Evolutionary conservation across 352 stramenopile genomes (phyloP), one percentile per base, ranked within the genome.

Genomic region (Plasmopara muralis): DNA sequence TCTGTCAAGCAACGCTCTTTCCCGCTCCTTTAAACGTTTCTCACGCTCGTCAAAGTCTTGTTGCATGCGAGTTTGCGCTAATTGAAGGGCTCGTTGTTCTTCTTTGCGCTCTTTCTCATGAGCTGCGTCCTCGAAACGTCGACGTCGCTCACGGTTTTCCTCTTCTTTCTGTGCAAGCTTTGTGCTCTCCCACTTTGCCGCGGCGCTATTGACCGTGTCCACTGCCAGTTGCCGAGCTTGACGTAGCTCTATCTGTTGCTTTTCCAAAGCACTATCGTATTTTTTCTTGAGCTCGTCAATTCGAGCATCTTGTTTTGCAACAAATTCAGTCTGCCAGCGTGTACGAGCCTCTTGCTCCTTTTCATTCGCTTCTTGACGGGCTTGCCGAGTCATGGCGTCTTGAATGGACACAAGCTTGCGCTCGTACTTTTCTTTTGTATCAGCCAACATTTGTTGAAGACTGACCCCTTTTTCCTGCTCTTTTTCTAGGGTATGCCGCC

Each of bases 301-400:
- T 1, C 73, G 54, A 1, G 76, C 74, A n/a, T 89, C 79, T 63
- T 89, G 79, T 38, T 83, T 79, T 2, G 71, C 62, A 4, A 74
- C 65, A 48, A 87, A 84, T 2, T 87, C 74, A 25, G 84, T 86
- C 31, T 89, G 72, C 79, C 79, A 89, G 2, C 70, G 62, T 3
- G 66, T 79, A 13, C 63, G 72, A 42, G 70, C 72, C 25, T 89
- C 76, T 0, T 85, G 43, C 43, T 87, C 79, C 20, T 76, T 68
- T 43, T 86, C 74, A 42, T 77, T 72, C 0, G 66, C 56, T 9
- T 52, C 68, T 53, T 87, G 72, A 14, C 73, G 70, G n/a, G 49
- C 70, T 28, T 83, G 72, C 12, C 78, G 68, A 14, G 72, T 64
- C 16, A 77, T 55, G 9, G 63, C 51, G 14, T 83, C 68, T 55